Base-by-base conservation (phyloP, 208 protist species). In the Trypanosomatidae sp. region DNA sequence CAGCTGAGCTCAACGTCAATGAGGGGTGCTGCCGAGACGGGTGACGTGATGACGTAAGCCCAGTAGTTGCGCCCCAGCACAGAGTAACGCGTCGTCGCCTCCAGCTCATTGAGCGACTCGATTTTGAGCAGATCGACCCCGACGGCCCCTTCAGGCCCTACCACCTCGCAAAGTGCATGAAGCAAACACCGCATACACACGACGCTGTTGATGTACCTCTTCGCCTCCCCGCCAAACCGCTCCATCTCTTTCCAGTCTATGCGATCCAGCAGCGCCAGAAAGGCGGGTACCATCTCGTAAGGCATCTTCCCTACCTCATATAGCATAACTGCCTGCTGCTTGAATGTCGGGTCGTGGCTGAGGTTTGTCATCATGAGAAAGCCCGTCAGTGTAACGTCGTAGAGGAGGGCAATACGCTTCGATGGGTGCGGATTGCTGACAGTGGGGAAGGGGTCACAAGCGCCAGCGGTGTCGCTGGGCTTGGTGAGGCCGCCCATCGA, bases 331-430 rank as follows among this genome's bases (percentile, higher is more conserved):
- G 93, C 92, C 76, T 93, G 86, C 69, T 94, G 88, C 67, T 97
- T 98, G 69, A 98, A 95, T 9, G 82, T 80, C 15, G 83, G 88
- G 69, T 95, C 84, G 41, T 83, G 70, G 28, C 92, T 97, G 30
- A 99, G 77, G 81, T 99, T 99, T 65, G 97, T 98, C 98, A 99
- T 99, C 98, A 99, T 99, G 22, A 99, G 86, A 76, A 98, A 98
- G 10, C 98, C 98, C 10, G 97, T 98, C 17, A 99, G 87, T 17
- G 87, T 97, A 30, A 89, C 87, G 69, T 99, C 98, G 88, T 99
- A 99, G 30, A 99, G 64, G 12, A 99, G 89, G 10, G 90, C 98
- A 39, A 99, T 89, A 56, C 98, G 90, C 76, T 96, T 96, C 28
- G 71, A 44, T 0, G 90, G 90, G 65, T 89, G 86, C 5, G 77